Base-by-base conservation (phyloP, 306 rosid genomes). In the Prunus armeniaca region DNA sequence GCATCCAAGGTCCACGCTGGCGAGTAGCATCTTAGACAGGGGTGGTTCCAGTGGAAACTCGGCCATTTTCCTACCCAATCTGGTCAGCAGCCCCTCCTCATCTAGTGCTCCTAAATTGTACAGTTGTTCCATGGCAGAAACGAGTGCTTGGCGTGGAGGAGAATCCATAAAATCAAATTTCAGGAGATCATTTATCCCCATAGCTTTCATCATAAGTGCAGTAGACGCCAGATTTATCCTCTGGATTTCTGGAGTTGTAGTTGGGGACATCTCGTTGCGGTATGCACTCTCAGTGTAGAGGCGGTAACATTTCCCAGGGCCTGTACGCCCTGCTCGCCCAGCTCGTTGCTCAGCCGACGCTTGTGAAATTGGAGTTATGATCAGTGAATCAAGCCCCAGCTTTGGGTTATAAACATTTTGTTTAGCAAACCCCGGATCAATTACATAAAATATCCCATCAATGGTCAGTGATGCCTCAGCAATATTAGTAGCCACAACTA, bases 101-200 rank as follows among this genome's bases (percentile, higher is more conserved):
- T 92, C 97, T 60, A 90, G 83, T 76, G 97, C 91, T 80, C 97
- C 97, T 61, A 92, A 86, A 84, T 93, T 92, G 80, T 85, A 90
- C 34, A 92, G 87, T 73, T 90, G 96, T 82, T 90, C 96, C 96
- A 90, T 92, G 72, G 97, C 93, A 38, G 93, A 90, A 76, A 92
- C 87, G 60, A 92, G 88, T 50, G 97, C 93, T 80, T 92, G 91
- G 8, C 93, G 96, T 71, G 96, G 74, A 56, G 97, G 96, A 51
- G 97, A 91, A 76, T 92, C 97, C 96, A 92, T 90, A 79, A 92
- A 90, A 85, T 90, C 97, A 83, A 92, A 90, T 45, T 89, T 81
- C 17, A 92, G 78, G 32, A 88, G 93, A 83, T 92, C 91, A 78
- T 92, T 88, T 79, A 90, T 92, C 56, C 97, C 96, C 96, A 92